phyloP scores from a whole-genome alignment of 1,284 basidiomycete species.

The Leccinum fallax region DNA sequence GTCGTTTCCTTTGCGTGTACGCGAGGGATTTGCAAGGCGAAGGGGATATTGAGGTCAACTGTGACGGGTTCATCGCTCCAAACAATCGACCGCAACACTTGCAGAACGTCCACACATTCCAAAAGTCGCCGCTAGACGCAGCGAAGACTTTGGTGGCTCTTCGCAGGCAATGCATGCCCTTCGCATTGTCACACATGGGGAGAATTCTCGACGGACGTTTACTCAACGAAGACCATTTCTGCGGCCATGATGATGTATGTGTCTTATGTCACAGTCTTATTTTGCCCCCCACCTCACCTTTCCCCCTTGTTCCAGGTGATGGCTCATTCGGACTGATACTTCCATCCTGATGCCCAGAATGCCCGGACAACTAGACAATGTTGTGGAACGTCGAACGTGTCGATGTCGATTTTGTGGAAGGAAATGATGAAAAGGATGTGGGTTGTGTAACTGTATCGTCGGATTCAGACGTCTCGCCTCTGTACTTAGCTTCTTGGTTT shows the following conservation, averaged over 20 bases:
- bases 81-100: background rate
- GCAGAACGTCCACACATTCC: background rate
- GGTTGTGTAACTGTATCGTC: background rate
- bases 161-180: background rate
- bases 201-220: background rate
- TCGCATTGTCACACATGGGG: background rate
- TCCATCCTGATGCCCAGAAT: background rate
- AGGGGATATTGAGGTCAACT: too few relatives aligned
- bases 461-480: too few relatives aligned
- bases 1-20: constrained; percentile 32
- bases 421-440: background rate
- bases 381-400: background rate
- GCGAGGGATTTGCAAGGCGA: too few relatives aligned
- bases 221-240: background rate
- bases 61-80: constrained; percentile 20
- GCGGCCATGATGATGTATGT: background rate
- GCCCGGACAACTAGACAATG: background rate
- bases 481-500: too few relatives aligned
- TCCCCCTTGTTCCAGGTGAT: background rate
- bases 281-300: too few relatives aligned
- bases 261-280: too few relatives aligned
- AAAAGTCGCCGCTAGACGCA: background rate
- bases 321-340: background rate
- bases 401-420: background rate
- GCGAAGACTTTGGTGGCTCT: background rate